These are phyloP conservation scores for Plantago major DNA, from an alignment of 257 asterid species.

Conservation along the genomic window DNA sequence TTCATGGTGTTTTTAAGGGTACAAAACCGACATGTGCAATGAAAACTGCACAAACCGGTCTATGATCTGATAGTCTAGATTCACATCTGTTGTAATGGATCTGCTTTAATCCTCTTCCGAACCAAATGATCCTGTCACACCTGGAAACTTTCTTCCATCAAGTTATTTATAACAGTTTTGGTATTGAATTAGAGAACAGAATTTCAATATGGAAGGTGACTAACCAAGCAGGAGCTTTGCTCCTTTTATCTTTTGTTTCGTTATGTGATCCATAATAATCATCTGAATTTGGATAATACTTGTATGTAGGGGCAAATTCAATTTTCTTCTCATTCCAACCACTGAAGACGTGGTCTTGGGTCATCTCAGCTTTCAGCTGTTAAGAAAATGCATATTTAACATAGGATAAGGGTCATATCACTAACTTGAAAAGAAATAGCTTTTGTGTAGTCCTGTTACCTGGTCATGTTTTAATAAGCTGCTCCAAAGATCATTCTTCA, in stretches of 20 bases:
- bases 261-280: slow-evolving; percentile 40
- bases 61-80: slow-evolving; percentile 60
- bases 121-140: slow-evolving; percentile 75
- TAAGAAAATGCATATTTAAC: neutral
- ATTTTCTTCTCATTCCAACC: slow-evolving; percentile 61
- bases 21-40: slow-evolving; percentile 25
- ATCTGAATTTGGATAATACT: slow-evolving; percentile 44
- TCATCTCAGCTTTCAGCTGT: slow-evolving; percentile 42
- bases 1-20: too few relatives aligned
- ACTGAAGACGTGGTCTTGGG: slow-evolving; percentile 55
- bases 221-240: slow-evolving; percentile 66
- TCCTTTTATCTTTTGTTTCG: slow-evolving; percentile 39
- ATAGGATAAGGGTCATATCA: neutral
- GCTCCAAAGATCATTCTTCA: slow-evolving; percentile 42
- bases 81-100: slow-evolving; percentile 46
- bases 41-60: slow-evolving; percentile 57
- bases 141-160: slow-evolving; percentile 17
- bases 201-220: neutral
- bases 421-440: too few relatives aligned
- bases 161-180: neutral
- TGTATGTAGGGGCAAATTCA: slow-evolving; percentile 61
- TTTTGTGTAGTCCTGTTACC: slow-evolving; percentile 21
- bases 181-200: neutral
- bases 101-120: slow-evolving; percentile 55
- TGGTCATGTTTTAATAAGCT: slow-evolving; percentile 50